Percentiles rank a stretch among this genome's conserved stretches.
Evolutionary conservation across 2,329 filamentous ascomycete genomes (phyloP).

Genomic region (Fusarium chuoi): DNA sequence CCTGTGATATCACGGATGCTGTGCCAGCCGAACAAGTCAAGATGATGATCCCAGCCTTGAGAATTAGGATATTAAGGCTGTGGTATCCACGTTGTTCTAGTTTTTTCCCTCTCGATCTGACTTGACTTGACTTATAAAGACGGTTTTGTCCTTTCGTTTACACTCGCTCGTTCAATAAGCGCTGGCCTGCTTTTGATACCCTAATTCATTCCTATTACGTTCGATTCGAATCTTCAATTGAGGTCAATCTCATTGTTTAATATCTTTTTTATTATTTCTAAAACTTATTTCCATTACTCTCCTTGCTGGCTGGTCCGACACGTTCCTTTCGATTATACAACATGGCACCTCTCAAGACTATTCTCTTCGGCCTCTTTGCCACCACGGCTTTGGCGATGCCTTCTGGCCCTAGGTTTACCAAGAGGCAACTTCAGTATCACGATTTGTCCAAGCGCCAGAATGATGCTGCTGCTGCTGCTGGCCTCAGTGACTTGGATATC

Average conservation of each 20-base stretch:
- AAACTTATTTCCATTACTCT: background rate
- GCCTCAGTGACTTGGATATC: conserved; percentile 65
- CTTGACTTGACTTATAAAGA: conserved; percentile 21
- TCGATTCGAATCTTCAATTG: conserved; percentile 9
- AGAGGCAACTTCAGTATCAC: conserved; percentile 58
- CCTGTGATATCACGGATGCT: conserved; percentile 26
- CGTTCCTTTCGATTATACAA: conserved; percentile 34
- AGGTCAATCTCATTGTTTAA: conserved; percentile 15
- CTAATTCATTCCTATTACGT: conserved; percentile 8
- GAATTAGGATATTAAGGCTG: conserved; percentile 14
- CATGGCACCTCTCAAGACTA: conserved; percentile 54
- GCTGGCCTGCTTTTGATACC: conserved; percentile 38
- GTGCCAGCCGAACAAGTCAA: conserved; percentile 21
- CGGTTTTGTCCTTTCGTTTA: conserved; percentile 31
- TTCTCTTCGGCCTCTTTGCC: conserved; percentile 57
- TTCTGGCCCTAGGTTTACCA: conserved; percentile 55
- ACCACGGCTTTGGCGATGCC: conserved; percentile 60
- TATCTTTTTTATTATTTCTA: background rate
- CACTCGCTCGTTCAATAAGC: conserved; percentile 34
- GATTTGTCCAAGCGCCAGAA: conserved; percentile 62
- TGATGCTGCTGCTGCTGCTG: conserved; percentile 57
- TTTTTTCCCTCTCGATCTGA: conserved; percentile 9
- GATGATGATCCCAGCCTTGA: conserved; percentile 8
- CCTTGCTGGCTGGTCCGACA: conserved; percentile 40
- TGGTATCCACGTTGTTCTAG: background rate